Evolutionary conservation across 164 flowering plant genomes (phyloP), one percentile per base, ranked within the genome.

Genomic region (Santalum album): DNA sequence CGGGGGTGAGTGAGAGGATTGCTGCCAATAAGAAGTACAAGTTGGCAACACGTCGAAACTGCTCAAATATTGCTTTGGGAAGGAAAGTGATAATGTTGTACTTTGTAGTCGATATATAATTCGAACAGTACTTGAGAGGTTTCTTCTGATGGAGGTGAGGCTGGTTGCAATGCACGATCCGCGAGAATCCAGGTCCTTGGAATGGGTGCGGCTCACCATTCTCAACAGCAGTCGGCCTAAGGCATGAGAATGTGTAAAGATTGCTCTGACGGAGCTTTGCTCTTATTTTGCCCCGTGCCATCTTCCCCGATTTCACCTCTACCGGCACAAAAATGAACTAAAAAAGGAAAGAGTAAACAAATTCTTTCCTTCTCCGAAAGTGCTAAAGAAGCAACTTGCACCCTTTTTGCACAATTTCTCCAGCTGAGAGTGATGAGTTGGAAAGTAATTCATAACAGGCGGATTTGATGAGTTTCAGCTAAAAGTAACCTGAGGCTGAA

Each of bases 11-110:
- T 0, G 99, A 92, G 25, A 87, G 63, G 43, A 59, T 34, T 20
- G 97, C 96, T 49, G 95, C 86, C 62, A 85, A 52, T 27, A 92
- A 97, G 57, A 92, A 92, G 72, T 91, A 91, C 20, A 75, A 12
- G 50, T 75, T 75, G 45, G 79, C 79, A 32, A 69, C 79, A 29
- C 79, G 55, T 10, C 76, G 61, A 49, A 75, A 75, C 61, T 75
- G 76, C 66, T 75, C 79, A 24, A 75, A 72, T n/a, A 69, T 49
- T 6, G 79, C 74, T 55, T 75, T 75, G 12, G 79, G 79, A 21
- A 69, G 48, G 53, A 72, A 75, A 2, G 79, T 72, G 1, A 69
- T 29, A 19, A 69, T 43, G 40, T 72, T 72, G 48, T 75, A 75
- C 44, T 75, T 75, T 4, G 76, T 72, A 15, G 79, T 75, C 0